Evolutionary conservation across 352 stramenopile genomes (phyloP), one percentile per base, ranked within the genome.

Genomic region (Globisporangium yorkense): DNA sequence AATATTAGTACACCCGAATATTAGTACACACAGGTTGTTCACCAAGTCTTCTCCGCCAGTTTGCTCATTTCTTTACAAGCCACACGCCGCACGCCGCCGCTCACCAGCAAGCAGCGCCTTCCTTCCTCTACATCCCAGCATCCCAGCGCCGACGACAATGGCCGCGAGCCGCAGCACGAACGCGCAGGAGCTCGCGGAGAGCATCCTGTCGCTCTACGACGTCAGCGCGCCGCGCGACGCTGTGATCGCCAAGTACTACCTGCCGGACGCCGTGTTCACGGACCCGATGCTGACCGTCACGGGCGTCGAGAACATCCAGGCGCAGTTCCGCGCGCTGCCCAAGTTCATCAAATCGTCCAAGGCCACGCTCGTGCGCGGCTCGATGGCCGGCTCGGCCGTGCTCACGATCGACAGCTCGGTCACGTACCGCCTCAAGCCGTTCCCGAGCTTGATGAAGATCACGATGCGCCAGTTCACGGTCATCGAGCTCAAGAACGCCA

Each of bases 201-300:
- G 74, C 65, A 81, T 92, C 41, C 68, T 94, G 35, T 91, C 81
- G 61, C 80, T 94, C 65, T 92, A 92, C 70, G 80, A 92, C 70
- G 79, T 92, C 51, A 80, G 79, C 66, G 63, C 77, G 15, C 55
- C 72, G 52, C 67, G 67, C 51, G 84, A 92, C 70, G 78, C 72
- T 57, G 87, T 84, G 35, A 87, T 94, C 54, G 75, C 80, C 65
- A 81, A 86, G 62, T 80, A 88, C 57, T 94, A 94, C 60, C 71
- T 79, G 45, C 63, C 76, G 15, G 80, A 92, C 54, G 84, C 84
- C 33, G 76, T 86, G 16, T 94, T 94, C 67, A 87, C 80, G 24
- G 84, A 94, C 65, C 84, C 84, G 35, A 55, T 94, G 57, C 78
- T 94, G 41, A 76, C 75, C 33, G 84, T 92, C 53, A 67, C 70